Evolutionary conservation across 2,329 filamentous ascomycete species (phyloP), one percentile per base, ranked within the genome.

Genomic region (Furcasterigmium sp.): DNA sequence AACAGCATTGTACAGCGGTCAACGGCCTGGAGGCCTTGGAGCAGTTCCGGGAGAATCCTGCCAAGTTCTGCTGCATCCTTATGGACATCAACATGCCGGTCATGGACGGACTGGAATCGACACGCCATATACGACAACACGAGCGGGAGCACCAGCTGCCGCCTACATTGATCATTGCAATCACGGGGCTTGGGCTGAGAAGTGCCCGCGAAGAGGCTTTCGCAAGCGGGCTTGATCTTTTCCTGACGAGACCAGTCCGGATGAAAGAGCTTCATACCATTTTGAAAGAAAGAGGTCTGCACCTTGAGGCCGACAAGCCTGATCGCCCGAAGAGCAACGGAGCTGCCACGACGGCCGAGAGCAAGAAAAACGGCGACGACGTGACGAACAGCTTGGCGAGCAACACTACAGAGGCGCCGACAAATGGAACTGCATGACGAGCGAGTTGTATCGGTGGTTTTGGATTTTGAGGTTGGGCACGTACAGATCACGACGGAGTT

Each of bases 51-150:
- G 18, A 18, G 9, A 19, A 45, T 3, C 47, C 49, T 1, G 36
- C 35, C 19, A 43, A 37, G 13, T 51, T 48, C 14, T 48, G 42
- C 10, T 51, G 49, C 26, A 48, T 51, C 29, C 43, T 51, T 18
- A 51, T 50, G 45, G 48, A 74, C 46, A 63, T 72, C 11, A 68
- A 60, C 50, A 74, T 74, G 70, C 70, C 70, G 0, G 57, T 72
- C 11, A 62, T 73, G 20, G 63, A 73, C 46, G 65, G 65, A 0
- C 60, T 68, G 14, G 62, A 59, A 10, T 61, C 63, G 0, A 72
- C 68, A 10, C 54, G 59, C 10, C 57, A 58, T 40, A 72, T 72
- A 18, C 60, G 69, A 9, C 56, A 60, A 1, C 60, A 67, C 28
- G 70, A 73, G 49, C 59, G 62, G 9, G 59, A 68, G 0, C 54